Percentiles rank a stretch among this genome's conserved stretches.
Evolutionary conservation across 306 rosid genomes (phyloP).

Genomic region (Castanopsis chinensis): DNA sequence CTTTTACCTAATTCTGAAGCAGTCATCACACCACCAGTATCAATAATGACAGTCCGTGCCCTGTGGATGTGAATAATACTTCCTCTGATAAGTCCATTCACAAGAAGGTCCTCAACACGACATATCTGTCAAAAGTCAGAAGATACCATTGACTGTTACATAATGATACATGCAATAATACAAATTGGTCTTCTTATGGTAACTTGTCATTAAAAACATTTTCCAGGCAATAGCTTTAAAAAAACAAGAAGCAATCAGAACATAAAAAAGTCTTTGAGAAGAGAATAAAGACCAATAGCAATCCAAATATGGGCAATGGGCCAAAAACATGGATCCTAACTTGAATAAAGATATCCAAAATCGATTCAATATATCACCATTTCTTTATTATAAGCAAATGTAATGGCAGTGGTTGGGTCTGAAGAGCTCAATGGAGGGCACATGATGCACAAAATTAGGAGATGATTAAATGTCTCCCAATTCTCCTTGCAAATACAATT

Average conservation of each 20-base stretch:
- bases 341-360: background rate
- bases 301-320: background rate
- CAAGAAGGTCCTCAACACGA: constrained; percentile 98
- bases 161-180: background rate
- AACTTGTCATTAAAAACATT: background rate
- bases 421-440: no score
- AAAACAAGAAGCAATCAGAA: background rate
- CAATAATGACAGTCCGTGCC: constrained; percentile 89
- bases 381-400: background rate
- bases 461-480: no score
- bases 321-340: background rate
- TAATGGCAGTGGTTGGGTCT: background rate
- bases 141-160: constrained; percentile 19
- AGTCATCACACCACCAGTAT: constrained; percentile 59
- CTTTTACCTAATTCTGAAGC: constrained; percentile 78
- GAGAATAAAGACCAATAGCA: background rate
- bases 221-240: background rate
- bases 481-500: no score
- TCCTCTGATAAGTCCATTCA: constrained; percentile 81
- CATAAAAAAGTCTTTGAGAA: background rate
- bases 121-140: constrained; percentile 62
- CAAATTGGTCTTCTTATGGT: background rate
- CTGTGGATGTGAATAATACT: constrained; percentile 95
- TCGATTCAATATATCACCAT: background rate
- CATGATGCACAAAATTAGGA: no score